Conservation (phyloP, 2,329 filamentous ascomycete genomes). For the Ophiostoma angusticollis region DNA sequence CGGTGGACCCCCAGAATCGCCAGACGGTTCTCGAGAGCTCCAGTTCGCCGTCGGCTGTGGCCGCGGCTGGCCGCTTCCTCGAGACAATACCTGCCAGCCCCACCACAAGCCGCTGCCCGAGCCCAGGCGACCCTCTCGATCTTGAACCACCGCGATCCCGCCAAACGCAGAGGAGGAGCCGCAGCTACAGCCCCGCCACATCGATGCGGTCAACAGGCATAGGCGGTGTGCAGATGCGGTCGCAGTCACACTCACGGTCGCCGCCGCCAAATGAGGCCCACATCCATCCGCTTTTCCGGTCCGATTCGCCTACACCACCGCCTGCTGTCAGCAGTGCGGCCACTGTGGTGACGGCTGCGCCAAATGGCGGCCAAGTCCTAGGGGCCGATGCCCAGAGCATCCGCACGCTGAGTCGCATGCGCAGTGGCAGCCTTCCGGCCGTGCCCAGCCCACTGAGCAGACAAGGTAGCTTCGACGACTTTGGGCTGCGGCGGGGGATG, state of each 20-base stretch:
- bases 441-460: constrained; percentile 36
- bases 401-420: constrained; percentile 38
- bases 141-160: constrained; percentile 34
- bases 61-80: constrained; percentile 36
- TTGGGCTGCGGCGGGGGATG: constrained; percentile 16
- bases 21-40: constrained; percentile 42
- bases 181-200: constrained; percentile 36
- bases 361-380: constrained; percentile 53
- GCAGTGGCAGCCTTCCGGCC: constrained; percentile 40
- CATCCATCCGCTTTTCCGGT: constrained; percentile 67
- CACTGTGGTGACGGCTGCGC: constrained; percentile 58
- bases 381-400: constrained; percentile 35
- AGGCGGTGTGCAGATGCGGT: constrained; percentile 3
- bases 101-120: constrained; percentile 50
- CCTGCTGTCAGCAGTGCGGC: constrained; percentile 44
- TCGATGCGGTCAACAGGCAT: constrained; percentile 16
- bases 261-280: constrained; percentile 43
- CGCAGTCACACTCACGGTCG: constrained; percentile 17
- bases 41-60: constrained; percentile 23
- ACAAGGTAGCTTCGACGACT: constrained; percentile 38
- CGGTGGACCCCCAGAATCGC: constrained; percentile 48
- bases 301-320: constrained; percentile 55
- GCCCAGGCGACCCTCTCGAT: constrained; percentile 48
- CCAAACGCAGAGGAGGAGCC: constrained; percentile 29
- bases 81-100: constrained; percentile 61